phyloP scores from a whole-genome alignment of 352 stramenopile genomes.

The Pythium pyrilobum region DNA sequence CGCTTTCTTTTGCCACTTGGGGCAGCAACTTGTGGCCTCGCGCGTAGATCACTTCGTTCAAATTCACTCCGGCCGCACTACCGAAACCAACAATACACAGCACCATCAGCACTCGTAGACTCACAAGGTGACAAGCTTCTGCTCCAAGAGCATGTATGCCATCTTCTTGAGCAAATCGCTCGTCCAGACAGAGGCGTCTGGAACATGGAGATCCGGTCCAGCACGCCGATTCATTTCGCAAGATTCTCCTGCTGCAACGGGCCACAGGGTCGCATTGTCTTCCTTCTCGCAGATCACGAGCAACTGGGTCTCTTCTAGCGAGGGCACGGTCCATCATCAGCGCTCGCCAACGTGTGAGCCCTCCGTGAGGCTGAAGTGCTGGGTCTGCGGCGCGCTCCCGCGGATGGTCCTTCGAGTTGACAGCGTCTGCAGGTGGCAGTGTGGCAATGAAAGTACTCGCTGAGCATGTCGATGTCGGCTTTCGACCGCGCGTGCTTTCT shows the following conservation, averaged over 20 bases:
- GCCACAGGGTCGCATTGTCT: conserved; percentile 62
- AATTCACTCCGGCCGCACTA: conserved; percentile 54
- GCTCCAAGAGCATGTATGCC: conserved; percentile 64
- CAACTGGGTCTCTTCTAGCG: conserved; percentile 50
- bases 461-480: conserved; percentile 53
- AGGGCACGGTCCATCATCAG: conserved; percentile 74
- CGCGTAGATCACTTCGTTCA: conserved; percentile 64
- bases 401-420: conserved; percentile 46
- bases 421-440: conserved; percentile 65
- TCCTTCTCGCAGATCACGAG: conserved; percentile 72
- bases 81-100: conserved; percentile 2
- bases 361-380: conserved; percentile 68
- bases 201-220: conserved; percentile 69
- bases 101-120: too few relatives aligned
- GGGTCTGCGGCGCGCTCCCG: conserved; percentile 48
- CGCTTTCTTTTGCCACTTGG: too few relatives aligned
- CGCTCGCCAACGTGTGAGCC: conserved; percentile 66
- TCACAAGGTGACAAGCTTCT: conserved; percentile 48
- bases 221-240: conserved; percentile 40
- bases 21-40: conserved; percentile 55
- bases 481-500: conserved; percentile 39
- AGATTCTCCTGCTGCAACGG: conserved; percentile 73
- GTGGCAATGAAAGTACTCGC: too few relatives aligned
- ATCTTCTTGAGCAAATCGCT: conserved; percentile 63
- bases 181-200: conserved; percentile 73